Evolutionary conservation across 2,329 filamentous ascomycete genomes (phyloP), one percentile per base, ranked within the genome.

Genomic region (Tetracladium maxilliforme): DNA sequence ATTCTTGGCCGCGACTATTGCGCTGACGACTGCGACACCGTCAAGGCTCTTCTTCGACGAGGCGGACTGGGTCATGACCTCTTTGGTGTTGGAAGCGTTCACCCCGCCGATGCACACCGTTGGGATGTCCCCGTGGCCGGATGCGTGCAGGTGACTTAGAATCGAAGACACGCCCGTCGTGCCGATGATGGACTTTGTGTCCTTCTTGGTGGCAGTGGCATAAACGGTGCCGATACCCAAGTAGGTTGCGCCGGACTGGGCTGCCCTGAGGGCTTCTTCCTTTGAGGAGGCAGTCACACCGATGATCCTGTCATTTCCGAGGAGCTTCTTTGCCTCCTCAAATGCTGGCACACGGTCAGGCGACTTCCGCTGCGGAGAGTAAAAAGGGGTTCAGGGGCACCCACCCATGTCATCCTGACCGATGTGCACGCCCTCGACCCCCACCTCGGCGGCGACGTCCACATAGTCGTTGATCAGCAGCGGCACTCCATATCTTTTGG

Each of bases 381-480:
- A 22, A 23, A 21, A 22, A 23, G 30, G 12, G 16, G n/a, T 27
- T 20, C 10, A 21, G 23, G 7, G n/a, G 10, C 13, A 49, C 62
- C 36, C 49, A 80, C 76, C 61, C 60, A 93, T 75, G 48, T 95
- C 87, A 63, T 94, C 86, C 55, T 95, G 87, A 6, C 90, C 90
- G 24, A 95, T 68, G 48, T 95, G 90, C 7, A 93, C 83, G 22
- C 90, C 90, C 54, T 94, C 87, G 29, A 81, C 90, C 9, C 73
- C 80, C 21, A 86, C 67, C 10, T 83, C 84, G 11, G 83, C 62
- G 7, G 84, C 86, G 14, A 95, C 81, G 45, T 93, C 86, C 6
- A 94, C 68, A 9, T 86, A 72, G 47, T 95, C 90, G 45, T 95
- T 95, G 56, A 95, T 84, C 27, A 95, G 58, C 29, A 95, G 64